Conservation (phyloP, 805 yeast species). For the Candida xiaguanensis region DNA sequence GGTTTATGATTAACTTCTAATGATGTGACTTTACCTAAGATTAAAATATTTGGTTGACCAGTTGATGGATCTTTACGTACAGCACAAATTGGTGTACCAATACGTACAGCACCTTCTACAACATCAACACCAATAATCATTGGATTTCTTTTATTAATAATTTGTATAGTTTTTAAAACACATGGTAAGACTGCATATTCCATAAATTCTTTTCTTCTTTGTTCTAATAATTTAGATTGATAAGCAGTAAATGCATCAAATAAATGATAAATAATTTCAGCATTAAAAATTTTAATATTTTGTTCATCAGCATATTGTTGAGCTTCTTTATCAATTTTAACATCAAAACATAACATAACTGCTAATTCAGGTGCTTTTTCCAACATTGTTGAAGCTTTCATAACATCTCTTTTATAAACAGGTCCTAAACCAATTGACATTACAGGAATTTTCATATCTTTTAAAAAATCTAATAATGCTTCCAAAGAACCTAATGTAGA, state of each 20-base stretch:
- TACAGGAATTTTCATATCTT: constrained; percentile 98
- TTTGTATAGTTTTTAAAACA: constrained; percentile 90
- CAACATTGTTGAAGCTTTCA: constrained; percentile 95
- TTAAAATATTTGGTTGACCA: constrained; percentile 62
- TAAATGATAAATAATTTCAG: constrained; percentile 94
- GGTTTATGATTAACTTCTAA: constrained; percentile 94
- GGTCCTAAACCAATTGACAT: constrained; percentile 99
- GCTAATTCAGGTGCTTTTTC: constrained; percentile 95
- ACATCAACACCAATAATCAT: constrained; percentile 99
- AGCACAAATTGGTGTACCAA: constrained; percentile 95
- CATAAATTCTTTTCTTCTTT: constrained; percentile 83
- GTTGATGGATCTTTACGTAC: constrained; percentile 87
- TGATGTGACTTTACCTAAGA: constrained; percentile 88
- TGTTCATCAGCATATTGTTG: constrained; percentile 96
- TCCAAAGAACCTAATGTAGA: constrained; percentile 97
- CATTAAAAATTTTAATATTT: constrained; percentile 86
- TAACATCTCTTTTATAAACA: constrained; percentile 95
- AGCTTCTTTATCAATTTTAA: constrained; percentile 94
- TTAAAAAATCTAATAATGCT: constrained; percentile 93
- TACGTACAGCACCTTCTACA: constrained; percentile 78
- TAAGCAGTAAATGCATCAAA: constrained; percentile 93
- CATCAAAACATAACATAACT: constrained; percentile 98
- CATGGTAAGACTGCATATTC: constrained; percentile 93
- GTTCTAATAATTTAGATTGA: constrained; percentile 82
- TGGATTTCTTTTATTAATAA: constrained; percentile 97